These are phyloP conservation scores for Lodderomyces parapsilosis DNA, from an alignment of 1,139 yeast species.

Conservation along the genomic window DNA sequence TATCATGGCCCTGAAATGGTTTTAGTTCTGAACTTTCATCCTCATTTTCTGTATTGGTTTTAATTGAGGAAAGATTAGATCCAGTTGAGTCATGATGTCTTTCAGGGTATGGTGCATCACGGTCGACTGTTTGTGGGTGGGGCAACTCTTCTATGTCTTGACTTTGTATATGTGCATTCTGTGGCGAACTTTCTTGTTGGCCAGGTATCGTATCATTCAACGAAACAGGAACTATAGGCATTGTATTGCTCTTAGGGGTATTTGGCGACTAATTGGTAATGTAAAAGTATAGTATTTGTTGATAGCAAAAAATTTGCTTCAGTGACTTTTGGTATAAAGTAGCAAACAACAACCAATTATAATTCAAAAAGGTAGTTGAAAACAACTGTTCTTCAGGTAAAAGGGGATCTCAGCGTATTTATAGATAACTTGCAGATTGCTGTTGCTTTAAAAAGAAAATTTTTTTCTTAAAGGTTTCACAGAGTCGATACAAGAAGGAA, in stretches of 20 bases:
- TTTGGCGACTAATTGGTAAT: too few relatives aligned
- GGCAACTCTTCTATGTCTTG: not conserved
- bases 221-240: slow-evolving; percentile 1
- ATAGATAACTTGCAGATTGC: too few relatives aligned
- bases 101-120: not conserved
- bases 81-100: not conserved
- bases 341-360: too few relatives aligned
- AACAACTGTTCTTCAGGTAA: too few relatives aligned
- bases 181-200: not conserved
- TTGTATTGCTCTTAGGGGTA: not conserved
- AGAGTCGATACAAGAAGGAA: too few relatives aligned
- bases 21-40: not conserved
- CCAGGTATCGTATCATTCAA: not conserved
- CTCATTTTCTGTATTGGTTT: not conserved
- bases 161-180: not conserved
- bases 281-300: too few relatives aligned
- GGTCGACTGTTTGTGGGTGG: not conserved
- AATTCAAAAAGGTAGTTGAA: too few relatives aligned
- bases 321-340: too few relatives aligned
- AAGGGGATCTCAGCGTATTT: too few relatives aligned
- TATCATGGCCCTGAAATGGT: slow-evolving; percentile 2
- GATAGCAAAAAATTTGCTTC: too few relatives aligned
- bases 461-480: too few relatives aligned
- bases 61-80: not conserved
- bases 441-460: too few relatives aligned